These are phyloP conservation scores for Eutypella sp. DNA, from an alignment of 2,329 filamentous ascomycete species.

Conservation along the genomic window DNA sequence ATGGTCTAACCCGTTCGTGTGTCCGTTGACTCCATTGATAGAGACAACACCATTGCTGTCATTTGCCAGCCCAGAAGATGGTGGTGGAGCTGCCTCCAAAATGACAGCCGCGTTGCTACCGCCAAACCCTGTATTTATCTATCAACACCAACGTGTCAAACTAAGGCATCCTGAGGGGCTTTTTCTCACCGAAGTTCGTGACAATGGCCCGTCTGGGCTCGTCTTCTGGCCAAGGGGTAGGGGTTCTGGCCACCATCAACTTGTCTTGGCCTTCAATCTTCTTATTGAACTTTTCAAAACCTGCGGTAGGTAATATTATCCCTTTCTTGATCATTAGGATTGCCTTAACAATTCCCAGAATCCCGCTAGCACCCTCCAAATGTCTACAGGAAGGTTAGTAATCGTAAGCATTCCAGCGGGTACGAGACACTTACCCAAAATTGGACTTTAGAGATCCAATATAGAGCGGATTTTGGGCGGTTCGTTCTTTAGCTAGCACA, in stretches of 20 bases:
- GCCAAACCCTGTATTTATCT: conserved; percentile 12
- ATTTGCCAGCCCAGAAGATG: background rate
- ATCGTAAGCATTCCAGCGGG: background rate
- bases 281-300: conserved; percentile 19
- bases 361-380: conserved; percentile 20
- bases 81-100: conserved; percentile 5
- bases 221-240: conserved; percentile 16
- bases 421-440: conserved; percentile 5
- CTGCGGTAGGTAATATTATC: conserved; percentile 19
- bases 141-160: background rate
- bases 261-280: conserved; percentile 9
- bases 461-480: conserved; percentile 17
- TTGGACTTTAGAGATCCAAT: conserved; percentile 22
- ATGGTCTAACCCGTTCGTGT: too few species aligned
- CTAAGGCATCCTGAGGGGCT: background rate
- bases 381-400: conserved; percentile 7
- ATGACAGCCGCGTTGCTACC: conserved; percentile 19
- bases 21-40: background rate
- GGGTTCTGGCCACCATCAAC: conserved; percentile 5
- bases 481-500: conserved; percentile 15
- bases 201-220: conserved; percentile 14
- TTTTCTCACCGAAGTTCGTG: conserved; percentile 18
- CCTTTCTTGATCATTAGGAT: conserved; percentile 21
- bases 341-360: conserved; percentile 22
- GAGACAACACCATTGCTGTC: background rate